These are phyloP conservation scores for Umbilicus rupestris DNA, from an alignment of 164 flowering plant genomes.

Conservation along the genomic window DNA sequence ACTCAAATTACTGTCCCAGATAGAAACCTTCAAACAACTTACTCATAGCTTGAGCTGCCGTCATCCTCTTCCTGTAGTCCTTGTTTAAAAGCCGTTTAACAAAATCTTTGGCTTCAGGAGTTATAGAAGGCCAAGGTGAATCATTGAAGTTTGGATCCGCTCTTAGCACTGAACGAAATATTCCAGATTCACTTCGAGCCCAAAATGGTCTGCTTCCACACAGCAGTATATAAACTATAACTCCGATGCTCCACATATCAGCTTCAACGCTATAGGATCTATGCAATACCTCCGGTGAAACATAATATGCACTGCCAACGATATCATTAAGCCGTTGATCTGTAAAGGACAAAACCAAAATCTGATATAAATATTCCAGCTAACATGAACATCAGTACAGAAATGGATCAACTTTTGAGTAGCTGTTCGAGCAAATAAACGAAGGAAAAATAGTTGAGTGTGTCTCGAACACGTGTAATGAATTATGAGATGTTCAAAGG, in stretches of 20 bases:
- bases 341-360: conserved; percentile 19
- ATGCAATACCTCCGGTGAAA: conserved; percentile 73
- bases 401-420: not conserved
- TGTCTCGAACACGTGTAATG: not conserved
- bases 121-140: conserved; percentile 56
- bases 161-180: conserved; percentile 62
- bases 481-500: not conserved
- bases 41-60: conserved; percentile 69
- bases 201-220: conserved; percentile 78
- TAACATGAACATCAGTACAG: not conserved
- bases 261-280: conserved; percentile 62
- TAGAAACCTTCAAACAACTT: conserved; percentile 14
- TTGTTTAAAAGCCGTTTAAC: conserved; percentile 60
- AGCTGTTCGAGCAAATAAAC: not conserved
- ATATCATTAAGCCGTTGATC: conserved; percentile 67
- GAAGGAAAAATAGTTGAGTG: no score
- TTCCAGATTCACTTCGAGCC: conserved; percentile 73
- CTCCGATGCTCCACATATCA: conserved; percentile 73
- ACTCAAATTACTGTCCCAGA: not conserved
- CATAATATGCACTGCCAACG: conserved; percentile 78
- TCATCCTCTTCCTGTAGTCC: conserved; percentile 71
- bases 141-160: conserved; percentile 67
- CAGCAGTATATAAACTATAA: conserved; percentile 53
- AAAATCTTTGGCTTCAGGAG: conserved; percentile 63
- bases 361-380: not conserved